Evolutionary conservation across 2,329 filamentous ascomycete species (phyloP), one percentile per base, ranked within the genome.

Genomic region (Monilinia fructicola): DNA sequence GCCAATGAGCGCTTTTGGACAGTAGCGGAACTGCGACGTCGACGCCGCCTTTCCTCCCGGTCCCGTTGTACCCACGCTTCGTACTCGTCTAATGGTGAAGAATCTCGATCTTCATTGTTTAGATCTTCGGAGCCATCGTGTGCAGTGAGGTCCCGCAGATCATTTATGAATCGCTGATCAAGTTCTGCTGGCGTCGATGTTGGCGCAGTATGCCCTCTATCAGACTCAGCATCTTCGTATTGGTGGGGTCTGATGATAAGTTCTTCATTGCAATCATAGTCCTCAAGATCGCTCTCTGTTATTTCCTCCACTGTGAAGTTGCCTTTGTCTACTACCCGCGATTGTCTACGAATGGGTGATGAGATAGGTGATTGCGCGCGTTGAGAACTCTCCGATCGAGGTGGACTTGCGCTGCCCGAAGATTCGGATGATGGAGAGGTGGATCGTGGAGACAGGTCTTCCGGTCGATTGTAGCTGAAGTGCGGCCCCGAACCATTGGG

Each of bases 371-470:
- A 65, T 14, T 67, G 59, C 23, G 59, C 66, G 12, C 68, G 68
- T 4, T 70, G 73, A 12, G 73, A 74, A 23, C 70, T 70, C 28
- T 71, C 68, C 11, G 74, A 76, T 53, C 69, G 71, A 38, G 73
- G 72, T n/a, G 74, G 72, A 62, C 72, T 74, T 46, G 66, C 52
- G 42, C 62, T 64, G 52, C 62, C 66, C 16, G 67, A 68, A 4
- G 76, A 74, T 44, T 65, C 65, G 9, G 73, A 74, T 54, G 69
- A 67, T 35, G 65, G 56, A 55, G 76, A 75, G 40, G 77, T 77
- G 9, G 78, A 78, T 64, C 74, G 77, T 44, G 80, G 80, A 6
- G 79, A 81, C 21, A 80, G 70, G 50, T 79, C 75, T 38, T 78
- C 75, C 40, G 75, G 75, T 16, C 74, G 74, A 42, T 72, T 70